Evolutionary conservation across 2,329 filamentous ascomycete species (phyloP), one percentile per base, ranked within the genome.

Genomic region (Microdochium nivale): DNA sequence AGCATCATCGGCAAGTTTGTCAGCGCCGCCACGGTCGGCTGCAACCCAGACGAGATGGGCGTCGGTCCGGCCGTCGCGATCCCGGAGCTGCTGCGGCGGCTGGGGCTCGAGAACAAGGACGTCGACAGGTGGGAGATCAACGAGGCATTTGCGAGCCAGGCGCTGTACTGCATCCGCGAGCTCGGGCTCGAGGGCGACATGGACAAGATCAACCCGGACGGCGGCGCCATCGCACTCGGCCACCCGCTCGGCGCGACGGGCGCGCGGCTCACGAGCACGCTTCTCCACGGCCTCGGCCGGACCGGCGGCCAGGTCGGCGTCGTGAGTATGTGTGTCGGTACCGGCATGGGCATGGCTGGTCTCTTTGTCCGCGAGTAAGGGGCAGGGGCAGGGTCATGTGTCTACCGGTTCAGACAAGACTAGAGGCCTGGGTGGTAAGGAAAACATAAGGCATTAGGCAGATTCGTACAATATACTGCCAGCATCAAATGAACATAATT

Each of bases 101-200:
- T 86, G 1, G 88, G 84, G 1, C 66, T 96, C 14, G 64, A 70
- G 44, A 84, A 74, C 13, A 73, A 76, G 2, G 89, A 96, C 53
- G 81, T 97, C 0, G 79, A 85, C 33, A 74, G 94, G 10, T 96
- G 90, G 90, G 91, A 96, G 75, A 87, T 96, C 68, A 96, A 96
- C 68, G 91, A 96, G 78, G 82, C 83, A 7, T 86, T 86, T 67
- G 82, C 82, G 2, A 83, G 79, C 60, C 82, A 86, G 68, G 74
- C 80, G 1, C 68, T 86, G 4, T 78, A 95, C 70, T 91, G 86
- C 60, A 71, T 92, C 47, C 74, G 89, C 54, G 78, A 82, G 61
- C 65, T 94, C 11, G 86, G 84, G 0, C 71, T 92, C 21, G 83
- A 83, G 66, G 65, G 71, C 61, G 78, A 84, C 59, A 70, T 80